Base-by-base conservation (phyloP, 495 filamentous ascomycete genomes). In the Hypomontagnella submonticulosa region DNA sequence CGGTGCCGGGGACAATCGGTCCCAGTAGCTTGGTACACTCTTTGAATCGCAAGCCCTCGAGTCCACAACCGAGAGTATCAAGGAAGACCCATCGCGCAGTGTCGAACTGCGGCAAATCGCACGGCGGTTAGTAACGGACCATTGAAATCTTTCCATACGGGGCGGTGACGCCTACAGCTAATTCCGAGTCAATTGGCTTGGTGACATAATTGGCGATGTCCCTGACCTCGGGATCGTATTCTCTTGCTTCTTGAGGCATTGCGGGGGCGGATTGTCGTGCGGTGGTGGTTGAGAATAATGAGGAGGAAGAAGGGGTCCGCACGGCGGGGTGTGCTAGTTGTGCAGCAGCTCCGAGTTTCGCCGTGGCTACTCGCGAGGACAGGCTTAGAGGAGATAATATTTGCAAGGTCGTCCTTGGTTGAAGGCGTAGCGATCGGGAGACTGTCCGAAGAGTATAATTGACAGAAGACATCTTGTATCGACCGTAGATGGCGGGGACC, bases 161-260 rank as follows among this genome's bases (percentile, higher is more conserved):
- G 20, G 36, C 37, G 34, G 46, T 42, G 38, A 48, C 52, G 66
- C 91, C 77, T 83, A 97, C 95, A 75, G 95, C 95, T 70, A 99
- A 86, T 55, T 96, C 92, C 6, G 93, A 97, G 54, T 93, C 81
- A 74, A 98, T 88, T 51, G 92, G 86, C 78, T 93, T 95, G 71
- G 92, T 89, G 71, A 97, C 89, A 77, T 97, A 99, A 76, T 82
- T 85, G 18, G 95, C 94, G 82, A 98, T 95, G 73, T 97, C 96
- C 78, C 87, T 85, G 71, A 98, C 92, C 77, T 98, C 96, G 55
- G 89, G 87, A 73, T 99, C 95, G 74, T 91, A 93, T 66, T 88
- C 80, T 77, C 85, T 79, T 61, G 76, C 67, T 61, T 77, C 72
- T 38, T 83, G 71, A 73, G 85, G 77, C 63, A 73, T 71, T 43